Conservation (phyloP, 352 stramenopile genomes). For the Thalassiosira gravida region DNA sequence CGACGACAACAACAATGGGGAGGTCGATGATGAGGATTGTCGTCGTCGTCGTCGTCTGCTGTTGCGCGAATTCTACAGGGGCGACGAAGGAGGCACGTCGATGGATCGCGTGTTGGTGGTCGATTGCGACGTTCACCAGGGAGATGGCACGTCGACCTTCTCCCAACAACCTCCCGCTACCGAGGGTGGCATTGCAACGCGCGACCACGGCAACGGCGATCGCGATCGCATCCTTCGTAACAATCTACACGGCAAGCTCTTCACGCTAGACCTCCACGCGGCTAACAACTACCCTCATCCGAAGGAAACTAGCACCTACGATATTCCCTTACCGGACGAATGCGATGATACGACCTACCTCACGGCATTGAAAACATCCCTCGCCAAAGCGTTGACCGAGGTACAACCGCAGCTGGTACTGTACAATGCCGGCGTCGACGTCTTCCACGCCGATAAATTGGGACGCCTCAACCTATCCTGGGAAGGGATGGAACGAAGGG, state of each 20-base stretch:
- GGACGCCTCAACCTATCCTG: constrained; percentile 77
- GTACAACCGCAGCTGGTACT: constrained; percentile 81
- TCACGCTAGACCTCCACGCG: constrained; percentile 83
- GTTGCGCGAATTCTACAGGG: constrained; percentile 37
- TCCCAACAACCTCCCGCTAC: too few species aligned
- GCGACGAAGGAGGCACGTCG: background rate
- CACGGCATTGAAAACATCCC: constrained; percentile 47
- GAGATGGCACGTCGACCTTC: constrained; percentile 86
- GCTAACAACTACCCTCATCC: constrained; percentile 82
- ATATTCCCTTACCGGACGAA: constrained; percentile 71
- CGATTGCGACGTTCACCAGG: constrained; percentile 87
- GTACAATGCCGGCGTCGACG: constrained; percentile 87
- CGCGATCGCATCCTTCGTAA: too few species aligned
- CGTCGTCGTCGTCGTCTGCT: too few species aligned
- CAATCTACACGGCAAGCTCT: constrained; percentile 53
- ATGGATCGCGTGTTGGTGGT: constrained; percentile 76
- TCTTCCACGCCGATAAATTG: constrained; percentile 78
- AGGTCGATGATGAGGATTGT: background rate
- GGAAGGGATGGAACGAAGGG: constrained; percentile 71
- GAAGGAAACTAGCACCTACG: constrained; percentile 76
- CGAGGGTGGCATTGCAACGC: too few species aligned
- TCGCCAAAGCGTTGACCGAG: constrained; percentile 59
- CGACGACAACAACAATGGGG: too few species aligned
- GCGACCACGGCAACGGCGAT: too few species aligned
- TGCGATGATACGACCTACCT: constrained; percentile 78